Evolutionary conservation across 306 rosid genomes (phyloP).

Genomic region (Hippophae gyantsensis): DNA sequence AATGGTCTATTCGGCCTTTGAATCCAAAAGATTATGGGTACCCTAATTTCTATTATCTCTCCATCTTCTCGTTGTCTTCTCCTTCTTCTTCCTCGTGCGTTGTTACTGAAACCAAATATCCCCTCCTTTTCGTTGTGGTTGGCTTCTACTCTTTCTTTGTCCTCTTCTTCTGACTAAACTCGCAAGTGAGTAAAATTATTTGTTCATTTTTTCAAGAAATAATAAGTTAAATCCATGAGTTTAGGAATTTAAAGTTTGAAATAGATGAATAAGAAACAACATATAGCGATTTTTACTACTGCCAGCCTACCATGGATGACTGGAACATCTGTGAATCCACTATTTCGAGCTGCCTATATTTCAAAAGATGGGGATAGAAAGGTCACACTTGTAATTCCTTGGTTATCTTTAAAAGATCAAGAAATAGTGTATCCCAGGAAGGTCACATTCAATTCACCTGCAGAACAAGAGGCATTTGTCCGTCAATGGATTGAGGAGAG

Average conservation of each 20-base stretch:
- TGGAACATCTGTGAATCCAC: conserved; percentile 92
- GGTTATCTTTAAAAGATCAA: conserved; percentile 79
- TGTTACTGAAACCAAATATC: too few relatives aligned
- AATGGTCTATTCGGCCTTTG: too few relatives aligned
- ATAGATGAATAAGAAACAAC: conserved; percentile 55
- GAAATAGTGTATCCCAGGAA: conserved; percentile 64
- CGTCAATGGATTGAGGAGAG: conserved; percentile 77
- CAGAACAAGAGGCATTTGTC: conserved; percentile 64
- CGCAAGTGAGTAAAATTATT: too few relatives aligned
- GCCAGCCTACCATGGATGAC: conserved; percentile 99
- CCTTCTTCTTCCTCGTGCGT: too few relatives aligned
- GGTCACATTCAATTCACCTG: conserved; percentile 50
- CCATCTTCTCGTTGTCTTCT: too few relatives aligned
- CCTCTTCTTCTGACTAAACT: too few relatives aligned
- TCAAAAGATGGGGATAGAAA: conserved; percentile 48
- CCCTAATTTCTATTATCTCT: too few relatives aligned
- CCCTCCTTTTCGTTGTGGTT: too few relatives aligned
- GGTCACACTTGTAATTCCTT: conserved; percentile 78
- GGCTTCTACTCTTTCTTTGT: too few relatives aligned
- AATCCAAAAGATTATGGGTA: too few relatives aligned
- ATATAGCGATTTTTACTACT: conserved; percentile 83
- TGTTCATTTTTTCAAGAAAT: too few relatives aligned
- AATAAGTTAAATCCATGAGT: too few relatives aligned
- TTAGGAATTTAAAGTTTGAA: background rate
- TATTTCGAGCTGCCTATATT: conserved; percentile 89